Evolutionary conservation across 495 filamentous ascomycete genomes (phyloP).

Genomic region (Aspergillus sclerotioniger): DNA sequence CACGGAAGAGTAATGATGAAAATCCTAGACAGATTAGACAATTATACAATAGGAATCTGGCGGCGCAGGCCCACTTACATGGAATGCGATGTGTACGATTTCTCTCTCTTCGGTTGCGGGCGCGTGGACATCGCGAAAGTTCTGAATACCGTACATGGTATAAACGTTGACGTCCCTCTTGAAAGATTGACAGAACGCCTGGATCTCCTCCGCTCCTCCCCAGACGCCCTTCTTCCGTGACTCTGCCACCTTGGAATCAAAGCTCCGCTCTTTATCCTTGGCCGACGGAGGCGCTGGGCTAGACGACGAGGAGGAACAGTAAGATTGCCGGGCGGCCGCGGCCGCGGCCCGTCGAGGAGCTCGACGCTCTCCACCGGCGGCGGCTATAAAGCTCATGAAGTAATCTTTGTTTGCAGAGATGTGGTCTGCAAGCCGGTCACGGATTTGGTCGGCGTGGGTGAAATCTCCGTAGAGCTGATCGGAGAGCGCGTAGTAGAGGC

Average conservation of each 20-base stretch:
- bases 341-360: conserved; percentile 60
- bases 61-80: conserved; percentile 48
- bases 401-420: conserved; percentile 59
- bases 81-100: conserved; percentile 66
- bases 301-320: conserved; percentile 34
- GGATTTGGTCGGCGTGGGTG: conserved; percentile 56
- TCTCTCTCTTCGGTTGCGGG: conserved; percentile 39
- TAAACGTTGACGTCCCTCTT: conserved; percentile 64
- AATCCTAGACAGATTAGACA: conserved; percentile 30
- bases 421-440: conserved; percentile 57
- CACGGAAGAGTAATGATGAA: conserved; percentile 76
- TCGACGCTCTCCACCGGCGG: conserved; percentile 58
- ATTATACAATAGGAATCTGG: background rate
- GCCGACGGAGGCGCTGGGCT: conserved; percentile 39
- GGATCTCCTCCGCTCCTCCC: conserved; percentile 71
- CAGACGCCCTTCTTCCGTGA: conserved; percentile 65
- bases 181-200: conserved; percentile 64
- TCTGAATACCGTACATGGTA: conserved; percentile 46
- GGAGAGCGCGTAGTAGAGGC: conserved; percentile 73
- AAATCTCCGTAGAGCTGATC: conserved; percentile 72
- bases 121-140: conserved; percentile 49
- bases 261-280: conserved; percentile 60
- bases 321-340: conserved; percentile 35
- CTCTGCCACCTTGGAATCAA: conserved; percentile 57
- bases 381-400: conserved; percentile 67